phyloP scores from a whole-genome alignment of 2,329 filamentous ascomycete genomes.

The Paecilomyces fulvus region DNA sequence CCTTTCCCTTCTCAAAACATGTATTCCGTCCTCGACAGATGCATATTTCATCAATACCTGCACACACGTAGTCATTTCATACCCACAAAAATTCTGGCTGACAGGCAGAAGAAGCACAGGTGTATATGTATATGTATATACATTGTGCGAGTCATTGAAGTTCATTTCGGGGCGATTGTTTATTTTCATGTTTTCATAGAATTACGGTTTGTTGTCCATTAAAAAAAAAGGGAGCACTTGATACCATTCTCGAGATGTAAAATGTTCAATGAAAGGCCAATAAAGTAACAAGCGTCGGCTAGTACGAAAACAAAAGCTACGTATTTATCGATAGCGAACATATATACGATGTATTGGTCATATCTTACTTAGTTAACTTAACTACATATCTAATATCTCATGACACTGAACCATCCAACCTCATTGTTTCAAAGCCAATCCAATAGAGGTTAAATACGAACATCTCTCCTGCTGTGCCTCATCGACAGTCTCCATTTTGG shows the following conservation, averaged over 20 bases:
- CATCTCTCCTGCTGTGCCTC: conserved; percentile 36
- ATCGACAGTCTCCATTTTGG: conserved; percentile 40
- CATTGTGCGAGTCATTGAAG: neutral
- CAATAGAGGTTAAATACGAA: conserved; percentile 43
- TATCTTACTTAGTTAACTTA: too few relatives aligned
- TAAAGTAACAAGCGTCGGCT: neutral
- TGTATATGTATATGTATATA: neutral
- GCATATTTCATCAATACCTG: too few relatives aligned
- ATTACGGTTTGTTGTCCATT: neutral
- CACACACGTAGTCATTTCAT: neutral
- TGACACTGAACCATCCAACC: neutral
- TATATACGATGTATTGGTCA: neutral
- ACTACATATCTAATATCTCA: neutral
- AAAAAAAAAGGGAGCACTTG: neutral
- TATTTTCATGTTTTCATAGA: neutral
- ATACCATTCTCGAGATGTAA: neutral
- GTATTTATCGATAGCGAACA: neutral
- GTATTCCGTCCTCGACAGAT: neutral
- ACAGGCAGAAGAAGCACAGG: neutral
- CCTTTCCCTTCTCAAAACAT: conserved; percentile 1
- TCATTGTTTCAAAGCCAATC: conserved; percentile 40
- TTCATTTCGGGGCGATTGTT: neutral
- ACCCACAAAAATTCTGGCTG: neutral
- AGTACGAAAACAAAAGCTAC: too few relatives aligned
- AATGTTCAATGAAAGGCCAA: neutral